These are phyloP conservation scores for Citrus cavaleriei DNA, from an alignment of 345 rosid species.

Conservation along the genomic window DNA sequence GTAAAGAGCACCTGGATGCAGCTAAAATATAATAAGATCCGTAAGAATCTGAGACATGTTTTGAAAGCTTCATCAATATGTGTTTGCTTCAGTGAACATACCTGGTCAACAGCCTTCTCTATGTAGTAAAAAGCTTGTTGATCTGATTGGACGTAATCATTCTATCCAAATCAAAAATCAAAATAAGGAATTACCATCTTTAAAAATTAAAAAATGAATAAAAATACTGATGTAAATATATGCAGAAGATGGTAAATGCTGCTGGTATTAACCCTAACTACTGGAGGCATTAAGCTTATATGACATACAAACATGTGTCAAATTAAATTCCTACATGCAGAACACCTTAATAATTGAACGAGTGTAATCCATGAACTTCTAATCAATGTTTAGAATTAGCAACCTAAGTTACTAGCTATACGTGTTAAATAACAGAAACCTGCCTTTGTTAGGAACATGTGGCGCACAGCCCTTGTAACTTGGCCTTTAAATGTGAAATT, in stretches of 20 bases:
- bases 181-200: not conserved
- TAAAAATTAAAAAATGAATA: not conserved
- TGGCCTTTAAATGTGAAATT: not conserved
- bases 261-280: not conserved
- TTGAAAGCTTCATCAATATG: constrained; percentile 2
- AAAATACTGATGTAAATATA: not conserved
- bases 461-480: not conserved
- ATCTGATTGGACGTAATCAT: constrained; percentile 73
- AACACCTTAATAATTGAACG: not conserved
- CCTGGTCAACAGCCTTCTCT: constrained; percentile 96
- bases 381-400: not conserved
- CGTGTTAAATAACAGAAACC: not conserved
- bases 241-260: not conserved
- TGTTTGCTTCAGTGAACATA: constrained; percentile 19
- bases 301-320: not conserved
- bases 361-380: not conserved
- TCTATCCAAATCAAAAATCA: constrained; percentile 32
- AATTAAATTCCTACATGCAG: not conserved
- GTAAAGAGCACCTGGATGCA: constrained; percentile 96
- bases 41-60: constrained; percentile 20
- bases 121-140: constrained; percentile 86
- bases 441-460: not conserved
- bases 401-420: not conserved
- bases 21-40: constrained; percentile 38
- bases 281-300: not conserved